Base-by-base conservation (phyloP, 1,284 basidiomycete species). In the Leucoagaricus sp. region DNA sequence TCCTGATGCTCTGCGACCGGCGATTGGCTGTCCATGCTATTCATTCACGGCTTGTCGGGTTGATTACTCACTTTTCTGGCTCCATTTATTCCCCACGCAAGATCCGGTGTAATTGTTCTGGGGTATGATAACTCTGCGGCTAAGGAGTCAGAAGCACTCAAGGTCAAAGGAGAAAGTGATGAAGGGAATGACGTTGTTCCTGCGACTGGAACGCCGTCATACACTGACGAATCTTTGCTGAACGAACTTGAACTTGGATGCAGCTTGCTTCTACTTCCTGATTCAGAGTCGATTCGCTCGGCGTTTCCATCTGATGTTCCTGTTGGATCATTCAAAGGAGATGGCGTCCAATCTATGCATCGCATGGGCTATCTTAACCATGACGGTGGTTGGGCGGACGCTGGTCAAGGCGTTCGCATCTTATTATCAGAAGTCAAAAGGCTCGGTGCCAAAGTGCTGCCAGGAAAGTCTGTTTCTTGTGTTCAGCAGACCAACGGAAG, bases 331-430 rank as follows among this genome's bases (percentile, higher is more conserved):
- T 78, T 81, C 51, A 68, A 71, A 4, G 59, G 68, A 17, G 44
- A 40, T 40, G 28, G 25, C 12, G 15, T 15, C 4, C 7, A 1
- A 3, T 47, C 29, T 12, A 26, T 15, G n/a, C 49, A 13, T 26
- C 69, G 65, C 31, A 62, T 65, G 5, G 85, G 85, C 0, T 96
- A 92, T 67, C 65, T 89, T 48, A 96, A 95, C 67, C 75, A 74
- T 1, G 85, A 91, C 36, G 86, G 89, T 1, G 95, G 95, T 2
- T 98, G 95, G 95, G 92, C 85, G 1, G 81, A 89, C 67, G 91
- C 94, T 1, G 78, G 82, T 1, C 82, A 87, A 62, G 92, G 89
- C 1, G 69, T 93, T 6, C 65, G 73, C 5, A 72, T 82, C 10
- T 72, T 92, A 57, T 81, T 89, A 52, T 68, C 73, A 34, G 81